Evolutionary conservation across 169 alveolate genomes (phyloP), one percentile per base, ranked within the genome.

Genomic region (Cystoisospora suis): DNA sequence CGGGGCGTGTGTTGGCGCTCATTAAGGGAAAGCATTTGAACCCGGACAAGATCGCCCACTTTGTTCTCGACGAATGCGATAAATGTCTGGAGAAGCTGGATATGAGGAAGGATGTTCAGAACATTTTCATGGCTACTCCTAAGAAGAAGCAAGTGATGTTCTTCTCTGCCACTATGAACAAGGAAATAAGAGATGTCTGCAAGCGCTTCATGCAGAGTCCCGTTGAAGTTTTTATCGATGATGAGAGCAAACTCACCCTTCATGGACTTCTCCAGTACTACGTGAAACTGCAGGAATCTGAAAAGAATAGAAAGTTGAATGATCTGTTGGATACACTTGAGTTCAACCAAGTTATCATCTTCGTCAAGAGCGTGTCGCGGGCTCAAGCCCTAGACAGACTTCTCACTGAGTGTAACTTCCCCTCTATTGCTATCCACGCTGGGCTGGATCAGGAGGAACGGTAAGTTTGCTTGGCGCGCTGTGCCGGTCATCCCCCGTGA

Each of bases 1-100:
- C 99, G n/a, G 99, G 99, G 27, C 97, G 99, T 77, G 96, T 99
- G 46, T 95, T 98, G 46, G 99, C 99, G 34, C 96, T 99, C 32
- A 97, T 97, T 29, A 95, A 97, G 91, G 98, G 96, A 85, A 97
- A 98, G 94, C 97, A 97, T 87, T 93, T 99, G 65, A 96, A 97
- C 91, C 95, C 99, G 92, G 97, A 97, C 81, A 96, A 98, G 77
- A 94, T 99, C 27, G 97, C 98, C 95, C 99, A 97, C 93, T 99
- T 99, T 93, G 99, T 99, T 59, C 96, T 99, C 85, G 99, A 99
- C 93, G 99, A 99, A 94, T 99, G 99, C 94, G 99, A 99, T 93
- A 99, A 98, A 94, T 98, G 99, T 97, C 97, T 99, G 86, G 99
- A 98, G 93, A 98, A 98, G 88, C 95, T 97, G 72, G 99, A 99